Conservation (phyloP, 73 alveolate genomes). For the Uronychia setigera region DNA sequence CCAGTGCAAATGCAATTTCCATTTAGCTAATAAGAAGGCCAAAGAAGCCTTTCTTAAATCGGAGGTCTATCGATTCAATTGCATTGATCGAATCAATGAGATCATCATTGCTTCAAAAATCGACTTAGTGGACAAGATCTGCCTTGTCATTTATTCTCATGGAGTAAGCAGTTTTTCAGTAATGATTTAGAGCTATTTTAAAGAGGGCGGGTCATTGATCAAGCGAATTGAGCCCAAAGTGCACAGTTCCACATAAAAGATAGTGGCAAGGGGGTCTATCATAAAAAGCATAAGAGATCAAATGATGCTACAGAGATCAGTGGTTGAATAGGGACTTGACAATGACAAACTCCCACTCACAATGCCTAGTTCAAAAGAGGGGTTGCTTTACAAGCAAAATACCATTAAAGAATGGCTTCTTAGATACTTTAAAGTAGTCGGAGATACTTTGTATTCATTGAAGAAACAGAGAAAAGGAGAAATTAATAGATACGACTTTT, state of each 20-base stretch:
- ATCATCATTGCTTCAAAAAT: slow-evolving; percentile 21
- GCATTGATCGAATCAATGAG: slow-evolving; percentile 24
- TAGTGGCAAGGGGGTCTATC: slow-evolving; percentile 24
- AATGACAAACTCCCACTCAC: not conserved
- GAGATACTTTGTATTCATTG: slow-evolving; percentile 12
- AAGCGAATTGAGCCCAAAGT: slow-evolving; percentile 27
- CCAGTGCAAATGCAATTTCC: not conserved
- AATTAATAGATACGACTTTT: slow-evolving; percentile 4
- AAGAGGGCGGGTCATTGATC: slow-evolving; percentile 17
- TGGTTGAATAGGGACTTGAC: not conserved
- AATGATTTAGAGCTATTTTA: slow-evolving; percentile 6
- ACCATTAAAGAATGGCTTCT: slow-evolving; percentile 26
- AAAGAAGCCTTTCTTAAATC: not conserved
- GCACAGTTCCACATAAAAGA: slow-evolving; percentile 30
- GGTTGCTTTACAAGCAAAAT: slow-evolving; percentile 23
- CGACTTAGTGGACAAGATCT: slow-evolving; percentile 30
- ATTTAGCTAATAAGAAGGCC: not conserved
- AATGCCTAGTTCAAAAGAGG: slow-evolving; percentile 5
- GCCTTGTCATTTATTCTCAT: slow-evolving; percentile 14
- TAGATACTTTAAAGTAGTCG: slow-evolving; percentile 11
- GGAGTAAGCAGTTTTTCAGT: not conserved
- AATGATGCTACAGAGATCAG: not conserved
- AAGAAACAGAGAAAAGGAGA: slow-evolving; percentile 8
- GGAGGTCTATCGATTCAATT: slow-evolving; percentile 8
- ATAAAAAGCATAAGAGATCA: slow-evolving; percentile 11